Evolutionary conservation across 23 red algal genomes (phyloP), one percentile per base, ranked within the genome.

Genomic region (Gracilaria domingensis): DNA sequence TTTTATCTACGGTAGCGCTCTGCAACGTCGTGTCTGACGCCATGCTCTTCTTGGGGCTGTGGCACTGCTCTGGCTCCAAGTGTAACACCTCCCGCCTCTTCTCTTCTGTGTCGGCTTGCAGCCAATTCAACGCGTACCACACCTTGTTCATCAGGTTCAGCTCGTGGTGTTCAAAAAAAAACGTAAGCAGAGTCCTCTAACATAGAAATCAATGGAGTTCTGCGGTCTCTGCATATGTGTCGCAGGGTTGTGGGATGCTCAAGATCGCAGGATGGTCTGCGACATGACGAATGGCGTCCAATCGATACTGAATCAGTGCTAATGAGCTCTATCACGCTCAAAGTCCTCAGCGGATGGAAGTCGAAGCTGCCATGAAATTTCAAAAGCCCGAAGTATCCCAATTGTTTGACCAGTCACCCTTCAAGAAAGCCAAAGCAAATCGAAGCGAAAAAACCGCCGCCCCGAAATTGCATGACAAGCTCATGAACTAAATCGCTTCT

Each of bases 371-470:
- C 84, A 87, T 44, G 84, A 87, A 25, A 90, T 17, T 30, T 93
- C 90, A 39, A 79, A 93, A n/a, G 72, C 80, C 90, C 20, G 85
- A 48, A 59, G 69, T 44, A 62, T 82, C 57, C 16, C 66, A 55
- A 28, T 85, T 34, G 14, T 26, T 79, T 24, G 90, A 61, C 90
- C 90, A 93, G 75, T 93, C 90, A 17, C 90, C 90, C 1, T 28
- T 57, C 28, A 93, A 58, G 51, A 84, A 93, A 0, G 81, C 57
- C 9, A 75, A 16, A 17, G 90, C 77, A 93, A 93, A 84, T 66
- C 30, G 35, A 8, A 93, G 57, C 11, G 90, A 56, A 5, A 84
- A 48, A 21, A 85, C 62, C 20, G 80, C 66, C 61, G 23, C 90
- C 79, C 35, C 67, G 37, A 57, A 93, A 84, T 20, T 83, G 56